These are phyloP conservation scores for Moringa oleifera DNA, from an alignment of 345 rosid species.

Conservation along the genomic window DNA sequence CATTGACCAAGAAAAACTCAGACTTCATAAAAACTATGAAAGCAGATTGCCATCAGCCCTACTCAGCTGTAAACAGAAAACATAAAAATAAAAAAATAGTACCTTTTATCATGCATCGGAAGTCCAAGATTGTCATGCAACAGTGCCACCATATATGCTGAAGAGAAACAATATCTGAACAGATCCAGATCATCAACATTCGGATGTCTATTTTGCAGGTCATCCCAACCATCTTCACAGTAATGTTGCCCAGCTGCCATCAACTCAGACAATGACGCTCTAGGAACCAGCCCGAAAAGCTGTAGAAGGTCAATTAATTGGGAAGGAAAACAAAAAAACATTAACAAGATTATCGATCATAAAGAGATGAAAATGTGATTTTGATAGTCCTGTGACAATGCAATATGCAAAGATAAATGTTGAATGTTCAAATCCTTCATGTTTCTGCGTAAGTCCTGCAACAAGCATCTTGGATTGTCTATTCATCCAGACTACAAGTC, in stretches of 20 bases:
- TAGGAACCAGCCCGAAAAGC: conserved; percentile 40
- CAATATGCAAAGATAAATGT: background rate
- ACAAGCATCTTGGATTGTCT: background rate
- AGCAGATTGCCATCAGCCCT: background rate
- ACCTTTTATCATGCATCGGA: conserved; percentile 34
- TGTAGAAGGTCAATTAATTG: conserved; percentile 20
- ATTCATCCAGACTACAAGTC: background rate
- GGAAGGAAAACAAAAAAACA: background rate
- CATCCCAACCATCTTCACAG: conserved; percentile 34
- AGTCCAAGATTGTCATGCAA: conserved; percentile 41
- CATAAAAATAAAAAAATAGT: no score
- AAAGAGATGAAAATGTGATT: background rate
- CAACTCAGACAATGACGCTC: conserved; percentile 30
- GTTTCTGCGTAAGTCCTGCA: no score
- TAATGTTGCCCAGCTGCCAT: conserved; percentile 34
- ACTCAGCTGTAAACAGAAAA: background rate
- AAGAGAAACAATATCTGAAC: conserved; percentile 43
- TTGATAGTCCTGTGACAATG: background rate
- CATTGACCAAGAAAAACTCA: background rate
- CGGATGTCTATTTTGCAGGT: conserved; percentile 21
- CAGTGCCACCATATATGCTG: conserved; percentile 36
- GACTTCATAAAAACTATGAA: background rate
- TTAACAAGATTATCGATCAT: background rate
- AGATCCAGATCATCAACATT: conserved; percentile 32
- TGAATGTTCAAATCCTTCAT: background rate